phyloP scores from a whole-genome alignment of 2,329 filamentous ascomycete species.

The Colletotrichum sojae region DNA sequence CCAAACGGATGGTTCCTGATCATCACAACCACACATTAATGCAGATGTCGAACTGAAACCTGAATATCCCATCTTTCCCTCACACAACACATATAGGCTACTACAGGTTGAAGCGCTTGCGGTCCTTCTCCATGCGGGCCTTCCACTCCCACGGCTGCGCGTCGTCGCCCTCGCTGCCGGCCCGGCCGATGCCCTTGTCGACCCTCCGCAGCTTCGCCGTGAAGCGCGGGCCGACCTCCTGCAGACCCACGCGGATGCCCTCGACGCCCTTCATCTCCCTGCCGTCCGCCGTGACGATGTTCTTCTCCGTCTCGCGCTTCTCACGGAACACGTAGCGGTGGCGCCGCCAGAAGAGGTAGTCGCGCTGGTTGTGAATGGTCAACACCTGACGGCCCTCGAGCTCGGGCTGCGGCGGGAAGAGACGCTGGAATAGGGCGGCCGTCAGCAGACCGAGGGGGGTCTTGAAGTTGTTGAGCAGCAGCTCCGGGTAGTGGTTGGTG shows the following conservation, averaged over 20 bases:
- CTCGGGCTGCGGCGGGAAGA: slow-evolving; percentile 83
- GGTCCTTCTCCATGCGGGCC: slow-evolving; percentile 91
- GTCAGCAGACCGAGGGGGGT: slow-evolving; percentile 92
- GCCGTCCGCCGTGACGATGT: slow-evolving; percentile 84
- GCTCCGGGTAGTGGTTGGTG: slow-evolving; percentile 90
- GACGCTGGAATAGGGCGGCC: slow-evolving; percentile 83
- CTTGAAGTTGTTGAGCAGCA: slow-evolving; percentile 94
- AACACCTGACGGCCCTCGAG: slow-evolving; percentile 90
- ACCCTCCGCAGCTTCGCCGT: slow-evolving; percentile 88
- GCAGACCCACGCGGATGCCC: slow-evolving; percentile 86
- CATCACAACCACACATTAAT: slow-evolving; percentile 15
- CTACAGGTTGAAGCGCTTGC: slow-evolving; percentile 93
- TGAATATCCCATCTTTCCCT: background rate
- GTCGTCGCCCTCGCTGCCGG: slow-evolving; percentile 77
- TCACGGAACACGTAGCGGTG: slow-evolving; percentile 96
- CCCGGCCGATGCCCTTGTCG: slow-evolving; percentile 85
- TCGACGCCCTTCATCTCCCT: slow-evolving; percentile 88
- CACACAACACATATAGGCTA: slow-evolving; percentile 1
- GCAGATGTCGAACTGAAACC: background rate
- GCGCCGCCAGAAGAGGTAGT: slow-evolving; percentile 93
- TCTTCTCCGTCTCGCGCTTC: slow-evolving; percentile 88
- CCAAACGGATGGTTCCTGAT: slow-evolving; percentile 28
- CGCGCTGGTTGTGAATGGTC: slow-evolving; percentile 93
- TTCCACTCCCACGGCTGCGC: slow-evolving; percentile 98
- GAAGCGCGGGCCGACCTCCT: slow-evolving; percentile 81